Base-by-base conservation (phyloP, 208 protist genomes). In the Leishmania guyanensis region DNA sequence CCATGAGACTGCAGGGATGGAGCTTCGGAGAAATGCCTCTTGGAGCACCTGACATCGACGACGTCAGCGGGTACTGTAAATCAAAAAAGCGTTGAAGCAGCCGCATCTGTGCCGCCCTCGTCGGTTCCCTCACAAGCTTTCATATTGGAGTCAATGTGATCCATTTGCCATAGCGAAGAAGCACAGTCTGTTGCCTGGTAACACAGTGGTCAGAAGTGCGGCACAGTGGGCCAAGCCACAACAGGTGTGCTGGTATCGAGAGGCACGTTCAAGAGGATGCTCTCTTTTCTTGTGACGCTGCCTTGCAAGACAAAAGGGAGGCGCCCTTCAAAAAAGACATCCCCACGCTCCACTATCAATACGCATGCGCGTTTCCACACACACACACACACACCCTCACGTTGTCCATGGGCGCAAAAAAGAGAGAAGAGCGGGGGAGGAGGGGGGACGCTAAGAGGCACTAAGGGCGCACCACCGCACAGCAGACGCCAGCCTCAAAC, bases 401-500 rank as follows among this genome's bases (percentile, higher is more conserved):
- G 2, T 20, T 46, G 68, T 29, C 39, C 22, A 26, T 72, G 68
- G 26, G 20, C n/a, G 68, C 43, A 26, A 39, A 29, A 29, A 12
- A 43, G 64, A 69, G n/a, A 26, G 16, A 17, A 69, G 64, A 69
- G 29, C 20, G 64, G 29, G 26, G 65, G 65, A 16, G 33, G 3
- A 20, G 10, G 14, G 68, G 39, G 33, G 68, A 72, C 17, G 39
- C 39, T 26, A 26, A 50, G 0, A 46, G 16, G 43, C 22, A 22
- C 68, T 29, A 43, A 43, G 68, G 2, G 29, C 17, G 62, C 29
- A n/a, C 62, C 43, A n/a, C 68, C 8, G 68, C 68, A 29, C 68
- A 72, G 39, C 68, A 72, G 20, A 72, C 66, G 43, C 50, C 39
- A 50, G 22, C 12, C 16, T 72, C 66, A 46, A 72, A 68, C 64